phyloP scores from a whole-genome alignment of 352 stramenopile species.

The Lagenidium sp. region DNA sequence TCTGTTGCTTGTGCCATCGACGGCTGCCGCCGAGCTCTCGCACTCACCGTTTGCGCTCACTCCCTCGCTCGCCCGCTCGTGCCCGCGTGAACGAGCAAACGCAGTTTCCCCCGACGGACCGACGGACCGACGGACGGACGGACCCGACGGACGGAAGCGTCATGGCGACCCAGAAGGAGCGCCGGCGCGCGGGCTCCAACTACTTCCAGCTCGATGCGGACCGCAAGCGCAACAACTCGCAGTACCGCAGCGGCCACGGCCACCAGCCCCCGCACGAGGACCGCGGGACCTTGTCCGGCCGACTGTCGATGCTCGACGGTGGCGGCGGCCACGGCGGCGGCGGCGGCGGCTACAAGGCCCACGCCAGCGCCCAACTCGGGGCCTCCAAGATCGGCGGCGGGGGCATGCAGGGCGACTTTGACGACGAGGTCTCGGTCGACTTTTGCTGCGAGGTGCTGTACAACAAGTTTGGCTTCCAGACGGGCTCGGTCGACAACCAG shows the following conservation, averaged over 20 bases:
- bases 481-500: constrained; percentile 63
- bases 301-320: constrained; percentile 65
- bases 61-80: too few relatives aligned
- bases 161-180: constrained; percentile 20
- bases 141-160: not conserved
- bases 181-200: constrained; percentile 71
- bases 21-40: too few relatives aligned
- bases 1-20: too few relatives aligned
- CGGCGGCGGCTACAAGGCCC: constrained; percentile 3
- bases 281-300: constrained; percentile 40
- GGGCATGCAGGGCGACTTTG: constrained; percentile 55
- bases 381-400: constrained; percentile 12
- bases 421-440: constrained; percentile 63
- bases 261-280: constrained; percentile 17
- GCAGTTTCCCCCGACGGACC: not conserved
- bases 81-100: too few relatives aligned
- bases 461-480: constrained; percentile 73
- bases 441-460: constrained; percentile 65
- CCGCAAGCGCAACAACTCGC: constrained; percentile 58
- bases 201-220: constrained; percentile 78
- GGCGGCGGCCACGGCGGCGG: constrained; percentile 21
- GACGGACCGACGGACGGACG: not conserved
- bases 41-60: too few relatives aligned
- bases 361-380: too few relatives aligned
- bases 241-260: constrained; percentile 16